A percentile compares a stretch with the other conserved stretches of the same genome.
Conservation (phyloP, 2,329 filamentous ascomycete genomes). For the Fusarium goolgardi region DNA sequence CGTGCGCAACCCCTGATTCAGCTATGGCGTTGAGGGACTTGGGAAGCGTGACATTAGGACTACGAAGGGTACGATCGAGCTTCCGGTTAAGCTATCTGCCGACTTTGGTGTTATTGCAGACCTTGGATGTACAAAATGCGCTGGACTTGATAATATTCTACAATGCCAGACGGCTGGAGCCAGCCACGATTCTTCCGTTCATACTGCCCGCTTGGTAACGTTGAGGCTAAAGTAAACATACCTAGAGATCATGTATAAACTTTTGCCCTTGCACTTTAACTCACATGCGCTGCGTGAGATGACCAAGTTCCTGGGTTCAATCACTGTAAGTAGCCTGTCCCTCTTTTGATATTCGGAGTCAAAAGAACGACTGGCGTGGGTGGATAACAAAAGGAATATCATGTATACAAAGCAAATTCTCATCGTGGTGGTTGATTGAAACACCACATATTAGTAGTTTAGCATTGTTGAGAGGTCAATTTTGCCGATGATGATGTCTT, state of each 20-base stretch:
- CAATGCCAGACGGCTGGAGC: slow-evolving; percentile 31
- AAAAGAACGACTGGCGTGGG: background rate
- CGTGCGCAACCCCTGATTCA: slow-evolving; percentile 43
- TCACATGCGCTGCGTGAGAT: background rate
- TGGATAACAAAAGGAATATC: background rate
- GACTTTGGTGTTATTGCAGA: slow-evolving; percentile 42
- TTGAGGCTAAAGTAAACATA: slow-evolving; percentile 6
- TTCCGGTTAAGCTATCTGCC: slow-evolving; percentile 42
- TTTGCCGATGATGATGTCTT: background rate
- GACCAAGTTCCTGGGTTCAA: background rate
- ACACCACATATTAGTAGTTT: background rate
- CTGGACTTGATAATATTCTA: slow-evolving; percentile 36
- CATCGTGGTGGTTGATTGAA: too few species aligned
- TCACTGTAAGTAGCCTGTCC: background rate
- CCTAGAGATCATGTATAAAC: background rate
- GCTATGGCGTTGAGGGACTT: slow-evolving; percentile 47
- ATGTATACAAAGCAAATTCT: background rate
- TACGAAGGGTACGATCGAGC: slow-evolving; percentile 41
- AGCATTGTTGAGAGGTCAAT: background rate
- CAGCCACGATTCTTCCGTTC: slow-evolving; percentile 17
- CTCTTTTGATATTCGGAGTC: background rate
- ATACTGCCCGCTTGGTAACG: slow-evolving; percentile 1
- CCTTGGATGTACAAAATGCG: slow-evolving; percentile 47
- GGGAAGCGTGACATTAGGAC: slow-evolving; percentile 46
- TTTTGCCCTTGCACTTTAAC: background rate